A percentile compares a stretch with the other conserved stretches of the same genome.
Evolutionary conservation across 208 protist species (phyloP).

Genomic region (Novymonas esmeraldas): DNA sequence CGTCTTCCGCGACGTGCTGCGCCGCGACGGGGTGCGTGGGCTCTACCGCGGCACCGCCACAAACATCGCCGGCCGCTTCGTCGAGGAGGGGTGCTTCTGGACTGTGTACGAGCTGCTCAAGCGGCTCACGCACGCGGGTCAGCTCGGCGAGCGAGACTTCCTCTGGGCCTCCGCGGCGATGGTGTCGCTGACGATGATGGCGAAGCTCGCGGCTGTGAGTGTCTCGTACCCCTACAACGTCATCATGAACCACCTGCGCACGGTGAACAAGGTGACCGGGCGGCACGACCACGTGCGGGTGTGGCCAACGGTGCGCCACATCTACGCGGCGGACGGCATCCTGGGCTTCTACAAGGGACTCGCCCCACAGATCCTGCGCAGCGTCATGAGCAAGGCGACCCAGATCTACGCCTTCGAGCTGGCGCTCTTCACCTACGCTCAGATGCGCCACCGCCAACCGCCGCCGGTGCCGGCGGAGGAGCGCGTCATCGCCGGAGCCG

Average conservation of each 20-base stretch:
- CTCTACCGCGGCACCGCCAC: slow-evolving; percentile 90
- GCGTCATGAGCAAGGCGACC: slow-evolving; percentile 83
- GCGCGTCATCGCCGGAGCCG: slow-evolving; percentile 14
- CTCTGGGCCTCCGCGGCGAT: slow-evolving; percentile 63
- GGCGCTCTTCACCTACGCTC: slow-evolving; percentile 74
- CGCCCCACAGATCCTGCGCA: slow-evolving; percentile 81
- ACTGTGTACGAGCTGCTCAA: slow-evolving; percentile 88
- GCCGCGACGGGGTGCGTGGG: slow-evolving; percentile 66
- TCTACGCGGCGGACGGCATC: slow-evolving; percentile 74
- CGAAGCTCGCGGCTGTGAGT: slow-evolving; percentile 72
- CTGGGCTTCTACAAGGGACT: slow-evolving; percentile 92
- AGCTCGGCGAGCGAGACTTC: slow-evolving; percentile 58
- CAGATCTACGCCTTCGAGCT: slow-evolving; percentile 92
- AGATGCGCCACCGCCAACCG: slow-evolving; percentile 28
- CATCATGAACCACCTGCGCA: slow-evolving; percentile 89
- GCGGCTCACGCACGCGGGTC: slow-evolving; percentile 68
- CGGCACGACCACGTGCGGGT: slow-evolving; percentile 73
- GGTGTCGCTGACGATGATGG: slow-evolving; percentile 80
- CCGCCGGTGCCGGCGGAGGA: slow-evolving; percentile 7
- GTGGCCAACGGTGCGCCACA: slow-evolving; percentile 67
- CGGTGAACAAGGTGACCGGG: slow-evolving; percentile 81
- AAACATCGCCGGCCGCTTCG: slow-evolving; percentile 83
- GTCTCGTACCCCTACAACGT: slow-evolving; percentile 93
- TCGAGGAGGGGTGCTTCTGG: slow-evolving; percentile 90
- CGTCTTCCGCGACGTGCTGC: slow-evolving; percentile 68